Base-by-base conservation (phyloP, 2,329 filamentous ascomycete genomes). In the Dactylonectria macrodidyma region DNA sequence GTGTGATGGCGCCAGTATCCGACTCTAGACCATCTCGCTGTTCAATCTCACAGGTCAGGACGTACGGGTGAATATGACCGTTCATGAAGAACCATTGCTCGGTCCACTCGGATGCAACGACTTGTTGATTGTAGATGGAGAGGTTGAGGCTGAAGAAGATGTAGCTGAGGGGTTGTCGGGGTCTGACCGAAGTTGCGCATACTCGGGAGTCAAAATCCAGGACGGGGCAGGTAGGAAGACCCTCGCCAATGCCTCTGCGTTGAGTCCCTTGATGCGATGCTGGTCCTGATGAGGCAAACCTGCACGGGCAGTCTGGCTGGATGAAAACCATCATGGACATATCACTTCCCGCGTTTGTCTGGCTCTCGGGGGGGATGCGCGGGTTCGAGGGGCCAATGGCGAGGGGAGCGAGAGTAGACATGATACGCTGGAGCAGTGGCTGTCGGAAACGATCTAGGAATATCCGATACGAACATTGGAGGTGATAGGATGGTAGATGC, bases 11-110 rank as follows among this genome's bases (percentile, higher is more conserved):
- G 41, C 41, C n/a, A 46, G 41, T 46, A 46, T 46, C 41, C 41
- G 41, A 46, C 41, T 46, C 41, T 46, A n/a, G 41, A 46, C 41
- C 41, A 46, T 46, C 41, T 46, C 41, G 41, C 41, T 46, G 41
- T 46, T 46, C 41, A 46, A 46, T 16, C 41, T 46, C 41, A 14
- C 41, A 46, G 41, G 41, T 46, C 41, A 46, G 41, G 41, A 16
- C 41, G 41, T 46, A 46, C 36, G 36, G 36, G 36, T 41, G 36
- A 41, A 41, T 9, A 41, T 9, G 36, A 16, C 36, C 36, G 36
- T 41, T 41, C 36, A 41, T 41, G 36, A 41, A 41, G 36, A 41
- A 41, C 36, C 36, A 41, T 41, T 41, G 36, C 14, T 41, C 36
- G 36, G 36, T 41, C 36, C 36, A 41, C 11, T 41, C 36, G 5